These are phyloP conservation scores for Solanum corneliomulleri DNA, from an alignment of 257 asterid species.

Conservation along the genomic window DNA sequence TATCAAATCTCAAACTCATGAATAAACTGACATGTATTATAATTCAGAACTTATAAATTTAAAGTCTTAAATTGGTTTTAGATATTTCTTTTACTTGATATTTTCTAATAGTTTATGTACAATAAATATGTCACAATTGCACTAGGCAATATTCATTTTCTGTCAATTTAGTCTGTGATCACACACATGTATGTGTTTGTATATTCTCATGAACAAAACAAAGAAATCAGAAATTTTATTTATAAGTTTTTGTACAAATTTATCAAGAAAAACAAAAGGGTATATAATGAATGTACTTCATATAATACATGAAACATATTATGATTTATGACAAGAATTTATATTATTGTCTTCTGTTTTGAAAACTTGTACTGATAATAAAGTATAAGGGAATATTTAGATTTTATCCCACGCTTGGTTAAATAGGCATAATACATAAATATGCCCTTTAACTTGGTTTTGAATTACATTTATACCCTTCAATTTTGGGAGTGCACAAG, in stretches of 20 bases:
- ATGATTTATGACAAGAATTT: neutral
- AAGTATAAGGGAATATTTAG: neutral
- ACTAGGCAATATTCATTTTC: neutral
- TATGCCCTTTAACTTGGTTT: too few relatives aligned
- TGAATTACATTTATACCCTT: too few relatives aligned
- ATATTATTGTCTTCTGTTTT: neutral
- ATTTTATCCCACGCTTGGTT: neutral
- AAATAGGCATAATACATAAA: too few relatives aligned
- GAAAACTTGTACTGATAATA: neutral
- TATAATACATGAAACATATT: neutral
- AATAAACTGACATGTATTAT: neutral
- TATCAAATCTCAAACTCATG: neutral
- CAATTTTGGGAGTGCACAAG: too few relatives aligned
- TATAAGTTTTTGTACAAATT: neutral
- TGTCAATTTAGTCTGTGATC: neutral
- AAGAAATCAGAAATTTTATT: neutral
- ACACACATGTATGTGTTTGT: neutral
- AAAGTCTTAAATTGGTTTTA: neutral
- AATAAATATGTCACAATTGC: neutral
- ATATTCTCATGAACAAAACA: neutral
- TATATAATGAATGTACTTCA: neutral
- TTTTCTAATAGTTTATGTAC: neutral
- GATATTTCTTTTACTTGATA: neutral
- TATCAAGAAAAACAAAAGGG: neutral
- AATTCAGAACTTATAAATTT: neutral